A percentile compares a stretch with the other conserved stretches of the same genome.
Evolutionary conservation across 345 rosid genomes (phyloP).

Genomic region (Euclidium syriacum): DNA sequence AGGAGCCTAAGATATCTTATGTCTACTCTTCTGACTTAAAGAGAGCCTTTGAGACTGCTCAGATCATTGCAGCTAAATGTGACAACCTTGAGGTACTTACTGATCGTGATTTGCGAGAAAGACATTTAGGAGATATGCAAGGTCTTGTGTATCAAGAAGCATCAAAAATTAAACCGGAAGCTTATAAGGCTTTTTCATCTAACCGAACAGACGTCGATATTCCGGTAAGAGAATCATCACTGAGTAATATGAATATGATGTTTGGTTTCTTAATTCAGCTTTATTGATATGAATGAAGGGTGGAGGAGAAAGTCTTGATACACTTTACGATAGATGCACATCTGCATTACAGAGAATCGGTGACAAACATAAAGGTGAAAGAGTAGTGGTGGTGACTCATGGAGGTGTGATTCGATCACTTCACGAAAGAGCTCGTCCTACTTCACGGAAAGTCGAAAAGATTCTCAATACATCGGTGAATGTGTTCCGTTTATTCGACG

Average conservation of each 20-base stretch:
- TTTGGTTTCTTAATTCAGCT: neutral
- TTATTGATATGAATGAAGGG: constrained; percentile 39
- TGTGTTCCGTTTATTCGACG: constrained; percentile 49
- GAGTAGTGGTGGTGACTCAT: constrained; percentile 62
- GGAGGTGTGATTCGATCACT: constrained; percentile 75
- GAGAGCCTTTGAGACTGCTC: constrained; percentile 75
- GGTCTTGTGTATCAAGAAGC: constrained; percentile 60
- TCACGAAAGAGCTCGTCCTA: constrained; percentile 58
- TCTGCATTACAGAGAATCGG: constrained; percentile 61
- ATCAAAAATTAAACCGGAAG: constrained; percentile 38
- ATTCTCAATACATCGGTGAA: constrained; percentile 62
- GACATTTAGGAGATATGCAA: constrained; percentile 84
- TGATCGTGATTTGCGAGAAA: constrained; percentile 62
- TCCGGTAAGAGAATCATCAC: constrained; percentile 48
- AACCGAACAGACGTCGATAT: constrained; percentile 54
- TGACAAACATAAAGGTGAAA: constrained; percentile 62
- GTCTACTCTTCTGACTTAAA: constrained; percentile 84
- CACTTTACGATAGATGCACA: constrained; percentile 62
- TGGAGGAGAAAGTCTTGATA: constrained; percentile 83
- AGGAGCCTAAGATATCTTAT: constrained; percentile 52
- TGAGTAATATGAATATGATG: neutral
- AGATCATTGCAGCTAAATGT: constrained; percentile 58
- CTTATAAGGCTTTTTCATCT: constrained; percentile 59
- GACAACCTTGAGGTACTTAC: constrained; percentile 58
- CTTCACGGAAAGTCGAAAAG: constrained; percentile 35